Conservation (phyloP, 768 basidiomycete species). For the Lentinula sp. region DNA sequence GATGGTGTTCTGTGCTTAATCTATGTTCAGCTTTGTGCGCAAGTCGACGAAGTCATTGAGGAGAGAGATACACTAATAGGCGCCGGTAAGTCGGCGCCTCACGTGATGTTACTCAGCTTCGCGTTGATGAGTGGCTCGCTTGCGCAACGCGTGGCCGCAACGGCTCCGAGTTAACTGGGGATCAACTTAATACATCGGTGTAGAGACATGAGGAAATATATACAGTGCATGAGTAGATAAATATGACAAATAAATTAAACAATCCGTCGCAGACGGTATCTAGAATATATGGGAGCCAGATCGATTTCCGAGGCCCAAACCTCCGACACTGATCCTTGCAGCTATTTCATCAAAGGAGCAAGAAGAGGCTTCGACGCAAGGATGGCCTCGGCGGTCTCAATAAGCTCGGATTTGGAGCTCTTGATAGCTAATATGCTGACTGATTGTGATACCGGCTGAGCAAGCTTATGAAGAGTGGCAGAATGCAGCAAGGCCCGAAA, state of each 20-base stretch:
- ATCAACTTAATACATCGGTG: no score
- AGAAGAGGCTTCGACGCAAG: not conserved
- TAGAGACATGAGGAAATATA: not conserved
- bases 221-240: not conserved
- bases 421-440: constrained; percentile 26
- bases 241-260: not conserved
- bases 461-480: not conserved
- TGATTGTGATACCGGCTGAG: constrained; percentile 11
- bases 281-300: not conserved
- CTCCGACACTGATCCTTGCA: not conserved
- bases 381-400: constrained; percentile 1
- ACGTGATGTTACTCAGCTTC: not conserved
- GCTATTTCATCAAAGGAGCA: constrained; percentile 3
- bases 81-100: not conserved
- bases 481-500: constrained; percentile 2
- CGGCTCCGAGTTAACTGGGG: no score
- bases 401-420: constrained; percentile 14
- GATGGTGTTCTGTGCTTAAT: not conserved
- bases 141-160: no score
- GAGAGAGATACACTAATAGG: not conserved
- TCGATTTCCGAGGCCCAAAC: not conserved
- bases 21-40: not conserved
- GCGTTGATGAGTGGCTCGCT: not conserved
- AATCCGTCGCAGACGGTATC: not conserved
- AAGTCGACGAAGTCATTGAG: not conserved